phyloP scores from a whole-genome alignment of 768 basidiomycete species.

The Daedaleopsis sinensis region DNA sequence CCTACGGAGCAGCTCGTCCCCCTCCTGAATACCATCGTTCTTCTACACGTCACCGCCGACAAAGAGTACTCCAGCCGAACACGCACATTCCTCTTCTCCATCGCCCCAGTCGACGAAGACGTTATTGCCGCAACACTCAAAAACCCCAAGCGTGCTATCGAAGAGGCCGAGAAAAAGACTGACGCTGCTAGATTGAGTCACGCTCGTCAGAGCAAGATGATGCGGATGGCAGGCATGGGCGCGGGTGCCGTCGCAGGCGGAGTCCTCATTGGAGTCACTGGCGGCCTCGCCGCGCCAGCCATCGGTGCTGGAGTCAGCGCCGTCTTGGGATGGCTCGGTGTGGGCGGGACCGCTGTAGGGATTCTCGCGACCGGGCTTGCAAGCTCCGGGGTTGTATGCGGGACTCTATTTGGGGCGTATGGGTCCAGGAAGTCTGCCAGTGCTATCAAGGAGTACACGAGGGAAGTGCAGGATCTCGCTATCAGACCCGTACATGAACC shows the following conservation, averaged over 20 bases:
- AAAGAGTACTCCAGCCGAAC: conserved; percentile 55
- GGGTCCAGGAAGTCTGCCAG: conserved; percentile 50
- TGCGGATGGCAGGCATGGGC: conserved; percentile 52
- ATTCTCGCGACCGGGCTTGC: conserved; percentile 56
- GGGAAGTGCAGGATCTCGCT: conserved; percentile 55
- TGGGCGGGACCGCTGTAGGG: conserved; percentile 56
- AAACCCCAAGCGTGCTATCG: conserved; percentile 48
- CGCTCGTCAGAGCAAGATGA: conserved; percentile 42
- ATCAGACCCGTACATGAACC: conserved; percentile 47
- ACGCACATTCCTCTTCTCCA: conserved; percentile 45
- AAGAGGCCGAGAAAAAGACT: conserved; percentile 46
- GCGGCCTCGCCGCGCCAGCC: conserved; percentile 59
- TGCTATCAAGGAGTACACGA: conserved; percentile 53
- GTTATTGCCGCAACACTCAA: conserved; percentile 49
- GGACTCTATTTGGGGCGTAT: conserved; percentile 60
- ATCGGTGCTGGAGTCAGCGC: conserved; percentile 57
- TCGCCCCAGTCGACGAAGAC: conserved; percentile 47
- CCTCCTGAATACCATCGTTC: conserved; percentile 52
- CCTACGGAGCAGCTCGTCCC: conserved; percentile 39
- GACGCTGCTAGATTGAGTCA: conserved; percentile 43
- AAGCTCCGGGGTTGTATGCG: conserved; percentile 57
- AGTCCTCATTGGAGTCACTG: conserved; percentile 58
- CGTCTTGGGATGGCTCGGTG: conserved; percentile 51
- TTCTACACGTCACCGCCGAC: conserved; percentile 50
- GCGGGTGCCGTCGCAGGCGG: conserved; percentile 58